These are phyloP conservation scores for Hydnomerulius pinastri DNA, from an alignment of 768 basidiomycete genomes.

Conservation along the genomic window DNA sequence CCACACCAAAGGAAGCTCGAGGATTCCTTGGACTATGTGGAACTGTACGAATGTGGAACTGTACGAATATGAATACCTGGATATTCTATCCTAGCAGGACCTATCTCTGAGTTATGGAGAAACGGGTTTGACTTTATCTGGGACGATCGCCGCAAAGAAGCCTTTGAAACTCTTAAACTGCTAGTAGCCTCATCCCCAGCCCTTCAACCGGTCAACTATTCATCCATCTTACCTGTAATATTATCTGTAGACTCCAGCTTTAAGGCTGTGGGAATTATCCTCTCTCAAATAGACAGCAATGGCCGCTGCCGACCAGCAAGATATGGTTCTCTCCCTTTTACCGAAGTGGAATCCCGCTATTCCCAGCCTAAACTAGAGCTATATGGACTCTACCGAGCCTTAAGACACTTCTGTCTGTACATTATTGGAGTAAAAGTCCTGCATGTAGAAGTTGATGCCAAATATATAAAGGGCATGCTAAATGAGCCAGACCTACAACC, in stretches of 20 bases:
- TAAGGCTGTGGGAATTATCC: slow-evolving; percentile 38
- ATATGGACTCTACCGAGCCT: slow-evolving; percentile 27
- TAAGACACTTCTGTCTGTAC: slow-evolving; percentile 23
- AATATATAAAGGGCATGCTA: slow-evolving; percentile 44
- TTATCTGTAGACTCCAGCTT: slow-evolving; percentile 29
- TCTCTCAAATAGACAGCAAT: slow-evolving; percentile 24
- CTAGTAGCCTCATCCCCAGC: slow-evolving; percentile 8
- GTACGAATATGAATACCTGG: slow-evolving; percentile 25
- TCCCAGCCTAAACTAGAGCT: slow-evolving; percentile 30
- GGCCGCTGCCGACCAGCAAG: slow-evolving; percentile 23
- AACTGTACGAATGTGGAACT: slow-evolving; percentile 32
- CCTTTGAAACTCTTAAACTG: slow-evolving; percentile 20
- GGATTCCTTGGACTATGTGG: slow-evolving; percentile 33
- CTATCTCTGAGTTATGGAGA: slow-evolving; percentile 29
- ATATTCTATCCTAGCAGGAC: slow-evolving; percentile 26
- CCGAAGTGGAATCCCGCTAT: slow-evolving; percentile 14
- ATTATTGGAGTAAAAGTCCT: slow-evolving; percentile 36
- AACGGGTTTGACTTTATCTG: slow-evolving; percentile 23
- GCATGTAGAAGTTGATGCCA: slow-evolving; percentile 39
- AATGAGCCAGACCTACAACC: slow-evolving; percentile 34
- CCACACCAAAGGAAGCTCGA: slow-evolving; percentile 14
- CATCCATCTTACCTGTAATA: not conserved
- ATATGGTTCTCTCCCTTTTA: slow-evolving; percentile 42
- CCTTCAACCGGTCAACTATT: slow-evolving; percentile 14
- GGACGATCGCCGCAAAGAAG: not conserved